Evolutionary conservation across 768 basidiomycete species (phyloP), one percentile per base, ranked within the genome.

Genomic region (Mycena amicta): DNA sequence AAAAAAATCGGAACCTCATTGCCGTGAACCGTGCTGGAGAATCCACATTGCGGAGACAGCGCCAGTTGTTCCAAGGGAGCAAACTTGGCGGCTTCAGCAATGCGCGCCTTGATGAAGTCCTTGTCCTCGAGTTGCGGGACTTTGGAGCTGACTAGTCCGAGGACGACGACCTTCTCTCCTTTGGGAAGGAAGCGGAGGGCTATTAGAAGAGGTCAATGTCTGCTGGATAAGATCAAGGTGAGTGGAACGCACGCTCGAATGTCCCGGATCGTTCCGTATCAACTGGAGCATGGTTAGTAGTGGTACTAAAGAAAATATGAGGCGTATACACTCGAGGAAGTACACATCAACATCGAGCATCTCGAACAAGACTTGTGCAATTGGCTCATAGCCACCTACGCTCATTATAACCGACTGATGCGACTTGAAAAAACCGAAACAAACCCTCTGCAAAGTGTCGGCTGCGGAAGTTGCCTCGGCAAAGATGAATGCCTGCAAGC

Each of bases 201-300:
- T 64, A 25, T 5, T 11, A 40, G 2, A 31, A 46, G 1, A 22
- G 26, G 30, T 8, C 13, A 54, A n/a, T n/a, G n/a, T n/a, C n/a
- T n/a, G n/a, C n/a, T n/a, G n/a, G n/a, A n/a, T n/a, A n/a, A n/a
- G n/a, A n/a, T n/a, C n/a, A n/a, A n/a, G n/a, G n/a, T n/a, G n/a
- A n/a, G n/a, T n/a, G n/a, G n/a, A 23, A 55, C 53, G 22, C 11
- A 64, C 62, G 74, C 62, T 74, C 73, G 59, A 75, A 75, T 4
- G 72, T 70, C 20, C 77, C 77, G 18, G 77, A 74, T 39, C 77
- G 74, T 52, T 71, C 73, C 1, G 74, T 77, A 66, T 78, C 76
- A 18, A 64, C 62, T 63, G 29, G 8, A 45, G 12, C 23, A 52
- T 22, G 16, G 5, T 5, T 30, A 50, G 59, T 25, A 54, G 52